Conservation (phyloP, 768 basidiomycete genomes). For the Collybia mongolica region DNA sequence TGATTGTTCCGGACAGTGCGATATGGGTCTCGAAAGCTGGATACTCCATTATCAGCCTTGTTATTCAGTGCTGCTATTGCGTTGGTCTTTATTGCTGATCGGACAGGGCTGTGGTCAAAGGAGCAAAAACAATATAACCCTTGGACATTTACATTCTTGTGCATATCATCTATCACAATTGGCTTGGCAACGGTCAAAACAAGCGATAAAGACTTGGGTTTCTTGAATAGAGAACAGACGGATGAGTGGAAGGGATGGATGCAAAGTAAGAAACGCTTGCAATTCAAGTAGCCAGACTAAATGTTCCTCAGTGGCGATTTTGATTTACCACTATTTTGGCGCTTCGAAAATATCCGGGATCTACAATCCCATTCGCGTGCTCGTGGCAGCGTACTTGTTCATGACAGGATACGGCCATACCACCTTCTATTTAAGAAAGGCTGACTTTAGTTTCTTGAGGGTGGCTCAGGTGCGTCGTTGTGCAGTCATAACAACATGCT, state of each 20-base stretch:
- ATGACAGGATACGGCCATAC: conserved; percentile 95
- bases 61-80: conserved; percentile 65
- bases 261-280: conserved; percentile 64
- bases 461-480: conserved; percentile 58
- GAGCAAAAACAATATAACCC: conserved; percentile 83
- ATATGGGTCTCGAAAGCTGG: too few species aligned
- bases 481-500: too few species aligned
- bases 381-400: conserved; percentile 88
- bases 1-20: too few species aligned
- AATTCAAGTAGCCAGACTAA: conserved; percentile 6
- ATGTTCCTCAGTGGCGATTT: conserved; percentile 62
- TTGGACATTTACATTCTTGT: conserved; percentile 65
- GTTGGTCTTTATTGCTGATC: conserved; percentile 78
- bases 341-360: conserved; percentile 92
- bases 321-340: conserved; percentile 91
- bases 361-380: conserved; percentile 86
- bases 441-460: conserved; percentile 78
- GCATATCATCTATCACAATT: conserved; percentile 45
- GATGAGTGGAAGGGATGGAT: conserved; percentile 99
- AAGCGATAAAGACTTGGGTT: conserved; percentile 81
- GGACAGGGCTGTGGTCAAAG: conserved; percentile 86
- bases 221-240: conserved; percentile 89
- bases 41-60: conserved; percentile 39
- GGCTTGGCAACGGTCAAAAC: conserved; percentile 69
- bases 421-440: conserved; percentile 86